Base-by-base conservation (phyloP, 2,329 filamentous ascomycete genomes). In the Cladorrhinum sp. region DNA sequence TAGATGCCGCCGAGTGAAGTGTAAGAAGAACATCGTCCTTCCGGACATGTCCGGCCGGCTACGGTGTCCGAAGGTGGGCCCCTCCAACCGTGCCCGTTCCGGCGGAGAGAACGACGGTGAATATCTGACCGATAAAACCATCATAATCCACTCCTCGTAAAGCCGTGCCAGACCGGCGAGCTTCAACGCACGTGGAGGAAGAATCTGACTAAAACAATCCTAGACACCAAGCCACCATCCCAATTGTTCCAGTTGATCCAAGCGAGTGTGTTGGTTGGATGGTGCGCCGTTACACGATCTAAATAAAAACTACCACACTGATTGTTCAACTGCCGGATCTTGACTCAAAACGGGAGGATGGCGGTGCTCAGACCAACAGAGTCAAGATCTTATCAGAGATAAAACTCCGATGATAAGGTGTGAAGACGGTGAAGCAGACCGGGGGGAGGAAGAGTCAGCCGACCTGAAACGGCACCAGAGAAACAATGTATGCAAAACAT, bases 311-410 rank as follows among this genome's bases (percentile, higher is more conserved):
- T 20, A 24, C 1, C 7, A 36, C n/a, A 3, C 36, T 51, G 51
- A 56, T 52, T 16, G 32, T 51, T 25, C 55, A 56, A 25, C 22
- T 52, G 22, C 51, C 55, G 58, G 58, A 20, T 25, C 49, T 51
- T 45, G 12, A n/a, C 48, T 6, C 49, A 50, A 29, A 36, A 36
- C 36, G 41, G 12, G 10, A 57, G 58, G 48, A 60, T 51, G 57
- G 41, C 50, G 27, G 29, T 55, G 58, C 49, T 59, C 55, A 18
- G 60, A 63, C 61, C 61, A 63, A 63, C 61, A 41, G 57, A 12
- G 55, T 32, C 10, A 29, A 16, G 23, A 52, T 58, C 51, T 53
- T 58, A 56, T 60, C 41, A 25, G 36, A 38, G 48, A 50, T 25
- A 18, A 36, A 22, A n/a, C n/a, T 56, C 38, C 41, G 32, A 23